Evolutionary conservation across 768 basidiomycete genomes (phyloP).

Genomic region (Mycena floridula): DNA sequence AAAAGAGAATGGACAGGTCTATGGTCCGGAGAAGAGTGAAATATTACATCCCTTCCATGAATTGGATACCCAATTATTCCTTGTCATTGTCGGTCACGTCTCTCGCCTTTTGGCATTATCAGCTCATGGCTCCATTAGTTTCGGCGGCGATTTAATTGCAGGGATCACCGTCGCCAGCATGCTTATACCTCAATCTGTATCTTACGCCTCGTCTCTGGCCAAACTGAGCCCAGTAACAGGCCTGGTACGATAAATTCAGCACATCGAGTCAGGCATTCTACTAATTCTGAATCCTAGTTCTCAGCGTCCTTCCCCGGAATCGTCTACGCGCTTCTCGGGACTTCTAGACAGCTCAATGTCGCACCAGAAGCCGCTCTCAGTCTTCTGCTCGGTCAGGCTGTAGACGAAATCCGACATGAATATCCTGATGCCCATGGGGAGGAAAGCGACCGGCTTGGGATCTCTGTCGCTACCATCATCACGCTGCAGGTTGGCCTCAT

Average conservation of each 20-base stretch:
- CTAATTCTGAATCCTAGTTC: slow-evolving; percentile 38
- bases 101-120: slow-evolving; percentile 2
- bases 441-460: slow-evolving; percentile 46
- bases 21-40: slow-evolving; percentile 42
- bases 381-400: slow-evolving; percentile 81
- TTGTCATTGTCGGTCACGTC: slow-evolving; percentile 48
- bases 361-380: slow-evolving; percentile 88
- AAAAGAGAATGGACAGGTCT: slow-evolving; percentile 9
- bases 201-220: slow-evolving; percentile 86
- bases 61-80: slow-evolving; percentile 79
- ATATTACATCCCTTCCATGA: slow-evolving; percentile 74
- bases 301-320: slow-evolving; percentile 83
- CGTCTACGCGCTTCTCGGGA: slow-evolving; percentile 87
- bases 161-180: slow-evolving; percentile 83
- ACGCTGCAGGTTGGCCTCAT: slow-evolving; percentile 86
- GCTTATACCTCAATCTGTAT: slow-evolving; percentile 84
- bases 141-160: slow-evolving; percentile 63
- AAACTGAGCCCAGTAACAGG: slow-evolving; percentile 82
- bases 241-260: too few species aligned
- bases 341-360: slow-evolving; percentile 74
- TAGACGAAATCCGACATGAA: slow-evolving; percentile 60
- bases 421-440: slow-evolving; percentile 32
- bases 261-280: too few species aligned
- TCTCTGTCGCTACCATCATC: slow-evolving; percentile 74
- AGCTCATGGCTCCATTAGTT: slow-evolving; percentile 14